phyloP scores from a whole-genome alignment of 306 rosid species.

The Cucurbita maxima region DNA sequence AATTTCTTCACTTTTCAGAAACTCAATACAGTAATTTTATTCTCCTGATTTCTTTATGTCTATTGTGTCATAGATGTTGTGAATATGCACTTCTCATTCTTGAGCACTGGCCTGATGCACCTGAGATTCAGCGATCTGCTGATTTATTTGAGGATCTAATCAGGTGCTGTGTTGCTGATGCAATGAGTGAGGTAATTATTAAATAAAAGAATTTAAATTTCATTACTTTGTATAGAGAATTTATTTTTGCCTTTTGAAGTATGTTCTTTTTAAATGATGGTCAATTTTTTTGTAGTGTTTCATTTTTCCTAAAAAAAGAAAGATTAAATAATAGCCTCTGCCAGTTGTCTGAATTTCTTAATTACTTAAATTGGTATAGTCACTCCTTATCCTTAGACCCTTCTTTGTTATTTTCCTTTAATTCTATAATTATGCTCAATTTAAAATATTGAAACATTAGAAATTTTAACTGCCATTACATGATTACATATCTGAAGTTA shows the following conservation, averaged over 20 bases:
- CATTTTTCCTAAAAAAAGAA: neutral
- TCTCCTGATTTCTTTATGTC: slow-evolving; percentile 11
- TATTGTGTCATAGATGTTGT: slow-evolving; percentile 59
- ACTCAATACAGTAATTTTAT: neutral
- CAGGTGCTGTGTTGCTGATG: slow-evolving; percentile 90
- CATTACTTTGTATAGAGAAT: neutral
- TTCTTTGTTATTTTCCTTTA: neutral
- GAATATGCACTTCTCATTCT: slow-evolving; percentile 87
- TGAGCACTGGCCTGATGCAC: slow-evolving; percentile 97
- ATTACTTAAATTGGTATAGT: neutral
- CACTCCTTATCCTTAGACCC: neutral
- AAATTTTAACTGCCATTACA: neutral
- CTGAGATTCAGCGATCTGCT: slow-evolving; percentile 81
- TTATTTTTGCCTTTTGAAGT: neutral
- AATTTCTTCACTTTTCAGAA: neutral
- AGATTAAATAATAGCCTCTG: neutral
- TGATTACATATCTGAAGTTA: neutral
- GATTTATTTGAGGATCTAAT: slow-evolving; percentile 85
- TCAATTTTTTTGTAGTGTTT: neutral
- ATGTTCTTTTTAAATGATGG: neutral
- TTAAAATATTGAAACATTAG: neutral
- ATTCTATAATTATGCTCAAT: neutral
- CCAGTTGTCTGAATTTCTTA: neutral
- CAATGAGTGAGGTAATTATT: slow-evolving; percentile 91
- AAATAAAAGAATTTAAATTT: neutral